Percentiles rank a stretch among this genome's conserved stretches.
phyloP scores from a whole-genome alignment of 2,329 filamentous ascomycete species.

The Colletotrichum viniferum region DNA sequence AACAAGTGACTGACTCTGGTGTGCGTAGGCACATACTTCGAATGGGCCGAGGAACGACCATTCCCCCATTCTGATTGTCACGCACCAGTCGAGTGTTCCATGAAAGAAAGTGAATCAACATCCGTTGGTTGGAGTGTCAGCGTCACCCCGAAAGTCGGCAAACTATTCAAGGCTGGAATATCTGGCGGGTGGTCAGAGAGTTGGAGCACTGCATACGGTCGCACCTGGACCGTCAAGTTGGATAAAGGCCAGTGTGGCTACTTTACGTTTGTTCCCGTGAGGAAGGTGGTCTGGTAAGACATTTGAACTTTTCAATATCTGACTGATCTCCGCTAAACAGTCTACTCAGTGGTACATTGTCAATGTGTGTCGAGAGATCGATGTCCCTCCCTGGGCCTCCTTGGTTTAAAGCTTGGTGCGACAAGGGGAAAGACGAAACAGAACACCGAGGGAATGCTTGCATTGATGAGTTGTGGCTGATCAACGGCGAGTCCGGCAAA shows the following conservation, averaged over 20 bases:
- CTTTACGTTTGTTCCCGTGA: neutral
- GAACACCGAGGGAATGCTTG: neutral
- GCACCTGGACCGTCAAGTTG: neutral
- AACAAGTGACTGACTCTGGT: neutral
- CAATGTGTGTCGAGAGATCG: neutral
- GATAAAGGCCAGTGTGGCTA: neutral
- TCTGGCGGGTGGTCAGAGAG: neutral
- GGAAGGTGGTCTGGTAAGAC: neutral
- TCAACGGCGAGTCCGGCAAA: neutral
- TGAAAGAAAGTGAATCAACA: neutral
- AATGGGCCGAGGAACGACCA: neutral
- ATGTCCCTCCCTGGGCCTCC: neutral
- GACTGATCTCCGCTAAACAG: neutral
- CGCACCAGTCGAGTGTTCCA: neutral
- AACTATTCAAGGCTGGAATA: neutral
- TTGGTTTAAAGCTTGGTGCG: neutral
- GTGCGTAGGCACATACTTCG: neutral
- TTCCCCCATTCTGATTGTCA: neutral
- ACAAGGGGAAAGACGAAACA: neutral
- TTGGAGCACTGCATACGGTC: neutral
- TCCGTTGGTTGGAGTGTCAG: neutral
- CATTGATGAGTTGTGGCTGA: neutral
- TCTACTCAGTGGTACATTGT: neutral
- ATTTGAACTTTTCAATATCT: neutral
- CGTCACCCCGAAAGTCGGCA: neutral